These are phyloP conservation scores for Sarocladiaceae sp. DNA, from an alignment of 2,329 filamentous ascomycete species.

Conservation along the genomic window DNA sequence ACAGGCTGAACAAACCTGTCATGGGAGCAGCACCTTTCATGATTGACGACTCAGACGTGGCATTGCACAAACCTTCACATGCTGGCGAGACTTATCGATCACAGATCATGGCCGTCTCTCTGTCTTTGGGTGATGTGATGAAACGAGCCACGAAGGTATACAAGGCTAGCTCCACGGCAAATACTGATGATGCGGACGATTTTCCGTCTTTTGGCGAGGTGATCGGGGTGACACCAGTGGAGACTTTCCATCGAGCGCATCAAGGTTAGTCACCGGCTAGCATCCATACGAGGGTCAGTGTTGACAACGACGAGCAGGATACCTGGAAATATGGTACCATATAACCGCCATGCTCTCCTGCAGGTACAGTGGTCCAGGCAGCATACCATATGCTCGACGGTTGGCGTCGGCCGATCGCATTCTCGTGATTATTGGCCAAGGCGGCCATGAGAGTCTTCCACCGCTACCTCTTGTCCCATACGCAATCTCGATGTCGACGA, in stretches of 20 bases:
- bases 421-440: slow-evolving; percentile 12
- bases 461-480: slow-evolving; percentile 17
- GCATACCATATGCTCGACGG: slow-evolving; percentile 14
- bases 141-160: slow-evolving; percentile 16
- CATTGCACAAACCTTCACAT: slow-evolving; percentile 9
- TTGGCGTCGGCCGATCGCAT: slow-evolving; percentile 14
- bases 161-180: slow-evolving; percentile 14
- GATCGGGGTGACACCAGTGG: background rate
- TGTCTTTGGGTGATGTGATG: slow-evolving; percentile 16
- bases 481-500: slow-evolving; percentile 17
- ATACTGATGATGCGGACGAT: slow-evolving; percentile 11
- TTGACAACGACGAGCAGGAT: slow-evolving; percentile 7
- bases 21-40: slow-evolving; percentile 18
- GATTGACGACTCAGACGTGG: slow-evolving; percentile 18
- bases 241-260: slow-evolving; percentile 13
- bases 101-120: slow-evolving; percentile 13
- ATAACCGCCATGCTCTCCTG: slow-evolving; percentile 18
- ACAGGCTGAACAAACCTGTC: slow-evolving; percentile 18
- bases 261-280: no score
- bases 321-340: slow-evolving; percentile 18
- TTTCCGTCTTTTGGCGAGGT: slow-evolving; percentile 14
- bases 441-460: slow-evolving; percentile 11
- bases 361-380: slow-evolving; percentile 16
- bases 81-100: slow-evolving; percentile 11
- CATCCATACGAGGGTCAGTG: slow-evolving; percentile 14